Evolutionary conservation across 768 basidiomycete genomes (phyloP).

Genomic region (Russula emetica): DNA sequence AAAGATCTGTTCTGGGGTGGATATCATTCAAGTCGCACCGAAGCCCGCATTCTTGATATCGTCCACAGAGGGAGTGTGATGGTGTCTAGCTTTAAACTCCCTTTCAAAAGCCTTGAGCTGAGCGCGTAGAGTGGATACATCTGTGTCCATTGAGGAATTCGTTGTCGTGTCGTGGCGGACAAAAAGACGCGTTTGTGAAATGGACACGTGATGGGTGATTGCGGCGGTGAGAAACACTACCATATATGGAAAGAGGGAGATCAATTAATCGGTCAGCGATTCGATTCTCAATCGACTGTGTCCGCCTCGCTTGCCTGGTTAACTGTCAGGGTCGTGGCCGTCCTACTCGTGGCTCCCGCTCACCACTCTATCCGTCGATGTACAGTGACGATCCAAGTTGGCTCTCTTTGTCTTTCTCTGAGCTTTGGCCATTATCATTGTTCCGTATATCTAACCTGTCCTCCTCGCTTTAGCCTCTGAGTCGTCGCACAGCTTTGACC

Average conservation of each 20-base stretch:
- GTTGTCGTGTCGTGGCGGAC: slow-evolving; percentile 3
- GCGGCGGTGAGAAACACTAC: not conserved
- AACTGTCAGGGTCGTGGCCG: not conserved
- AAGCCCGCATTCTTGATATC: slow-evolving; percentile 65
- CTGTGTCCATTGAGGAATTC: slow-evolving; percentile 31
- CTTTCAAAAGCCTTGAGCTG: slow-evolving; percentile 81
- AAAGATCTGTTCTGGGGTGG: slow-evolving; percentile 14
- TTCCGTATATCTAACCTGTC: not conserved
- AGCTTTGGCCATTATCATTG: not conserved
- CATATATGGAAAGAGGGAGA: not conserved
- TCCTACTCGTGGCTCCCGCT: not conserved
- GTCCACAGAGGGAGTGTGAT: slow-evolving; percentile 57
- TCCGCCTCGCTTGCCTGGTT: too few relatives aligned
- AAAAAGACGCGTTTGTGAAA: slow-evolving; percentile 14
- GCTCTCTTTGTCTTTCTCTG: not conserved
- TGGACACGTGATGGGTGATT: slow-evolving; percentile 19
- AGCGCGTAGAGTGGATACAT: slow-evolving; percentile 47
- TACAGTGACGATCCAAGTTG: not conserved
- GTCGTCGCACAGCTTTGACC: not conserved
- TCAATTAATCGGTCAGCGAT: too few relatives aligned
- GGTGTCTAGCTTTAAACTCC: slow-evolving; percentile 52
- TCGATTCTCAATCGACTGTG: too few relatives aligned
- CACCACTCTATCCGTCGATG: not conserved
- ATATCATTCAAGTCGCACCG: slow-evolving; percentile 43
- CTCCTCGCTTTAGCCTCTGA: not conserved